Evolutionary conservation across 2,329 filamentous ascomycete species (phyloP).

Genomic region (Colletotrichum eremochloae): DNA sequence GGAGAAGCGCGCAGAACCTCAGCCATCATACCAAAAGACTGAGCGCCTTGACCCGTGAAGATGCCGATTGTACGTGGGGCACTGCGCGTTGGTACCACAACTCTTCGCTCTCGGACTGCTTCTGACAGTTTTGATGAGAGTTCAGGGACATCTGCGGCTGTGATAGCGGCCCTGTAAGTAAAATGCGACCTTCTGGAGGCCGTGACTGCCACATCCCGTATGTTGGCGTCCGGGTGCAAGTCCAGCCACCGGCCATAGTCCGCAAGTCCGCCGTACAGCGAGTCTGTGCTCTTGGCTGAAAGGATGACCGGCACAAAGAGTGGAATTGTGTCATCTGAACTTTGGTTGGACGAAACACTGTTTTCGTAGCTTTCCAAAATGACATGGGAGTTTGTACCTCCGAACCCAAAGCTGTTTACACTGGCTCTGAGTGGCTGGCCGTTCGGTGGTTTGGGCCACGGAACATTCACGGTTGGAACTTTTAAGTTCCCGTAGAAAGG

Average conservation of each 20-base stretch:
- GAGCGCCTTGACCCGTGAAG: slow-evolving; percentile 51
- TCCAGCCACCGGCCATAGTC: background rate
- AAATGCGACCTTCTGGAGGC: background rate
- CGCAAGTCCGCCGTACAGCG: background rate
- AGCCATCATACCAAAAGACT: slow-evolving; percentile 47
- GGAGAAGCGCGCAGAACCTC: slow-evolving; percentile 23
- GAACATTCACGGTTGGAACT: background rate
- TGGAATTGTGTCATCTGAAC: background rate
- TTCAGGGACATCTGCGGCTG: background rate
- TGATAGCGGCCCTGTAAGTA: background rate
- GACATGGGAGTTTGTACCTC: background rate
- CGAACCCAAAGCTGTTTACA: background rate
- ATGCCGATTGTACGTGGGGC: slow-evolving; percentile 43
- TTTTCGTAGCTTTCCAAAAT: background rate
- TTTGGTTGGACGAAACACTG: background rate
- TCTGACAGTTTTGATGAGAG: background rate
- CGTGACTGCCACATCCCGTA: background rate
- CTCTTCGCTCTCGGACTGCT: background rate
- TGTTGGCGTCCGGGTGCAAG: background rate
- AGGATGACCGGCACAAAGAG: background rate
- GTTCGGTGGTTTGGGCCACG: background rate
- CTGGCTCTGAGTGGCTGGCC: background rate
- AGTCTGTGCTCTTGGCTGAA: background rate
- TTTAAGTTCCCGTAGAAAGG: background rate
- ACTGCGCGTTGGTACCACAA: background rate